These are phyloP conservation scores for Paramecium tetraurelia DNA, from an alignment of 73 alveolate species.

Conservation along the genomic window DNA sequence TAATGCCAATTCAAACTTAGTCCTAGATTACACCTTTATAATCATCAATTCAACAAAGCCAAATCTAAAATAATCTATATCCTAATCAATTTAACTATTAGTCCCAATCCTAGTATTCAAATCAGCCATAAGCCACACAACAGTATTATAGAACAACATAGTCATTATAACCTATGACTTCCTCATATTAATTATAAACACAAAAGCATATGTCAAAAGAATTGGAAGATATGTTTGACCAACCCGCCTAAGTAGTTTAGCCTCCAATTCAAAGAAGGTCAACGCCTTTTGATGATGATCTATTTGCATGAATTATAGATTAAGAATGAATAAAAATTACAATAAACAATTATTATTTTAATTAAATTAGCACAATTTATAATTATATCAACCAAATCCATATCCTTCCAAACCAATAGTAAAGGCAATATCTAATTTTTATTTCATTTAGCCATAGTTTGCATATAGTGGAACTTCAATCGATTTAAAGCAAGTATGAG, in stretches of 20 bases:
- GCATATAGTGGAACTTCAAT: conserved; percentile 52
- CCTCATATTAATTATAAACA: not conserved
- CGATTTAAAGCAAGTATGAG: conserved; percentile 60
- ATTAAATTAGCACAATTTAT: not conserved
- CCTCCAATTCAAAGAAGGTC: not conserved
- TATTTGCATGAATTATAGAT: not conserved
- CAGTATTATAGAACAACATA: not conserved
- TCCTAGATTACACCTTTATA: not conserved
- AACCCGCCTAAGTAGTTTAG: not conserved
- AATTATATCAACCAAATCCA: conserved; percentile 61
- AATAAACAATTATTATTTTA: not conserved
- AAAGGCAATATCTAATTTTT: conserved; percentile 61
- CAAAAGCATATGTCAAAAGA: not conserved
- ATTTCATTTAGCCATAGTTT: not conserved
- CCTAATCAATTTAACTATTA: not conserved
- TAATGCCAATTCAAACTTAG: not conserved
- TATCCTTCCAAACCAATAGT: conserved; percentile 61
- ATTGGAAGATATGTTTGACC: not conserved
- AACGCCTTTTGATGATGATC: not conserved
- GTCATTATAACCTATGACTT: not conserved
- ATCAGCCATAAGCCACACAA: not conserved
- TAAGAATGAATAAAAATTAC: not conserved
- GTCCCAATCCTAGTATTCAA: not conserved
- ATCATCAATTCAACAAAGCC: not conserved
- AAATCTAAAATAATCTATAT: not conserved